These are phyloP conservation scores for Thamnidium elegans DNA, from an alignment of 192 early-diverging fungal genomes.

Conservation along the genomic window DNA sequence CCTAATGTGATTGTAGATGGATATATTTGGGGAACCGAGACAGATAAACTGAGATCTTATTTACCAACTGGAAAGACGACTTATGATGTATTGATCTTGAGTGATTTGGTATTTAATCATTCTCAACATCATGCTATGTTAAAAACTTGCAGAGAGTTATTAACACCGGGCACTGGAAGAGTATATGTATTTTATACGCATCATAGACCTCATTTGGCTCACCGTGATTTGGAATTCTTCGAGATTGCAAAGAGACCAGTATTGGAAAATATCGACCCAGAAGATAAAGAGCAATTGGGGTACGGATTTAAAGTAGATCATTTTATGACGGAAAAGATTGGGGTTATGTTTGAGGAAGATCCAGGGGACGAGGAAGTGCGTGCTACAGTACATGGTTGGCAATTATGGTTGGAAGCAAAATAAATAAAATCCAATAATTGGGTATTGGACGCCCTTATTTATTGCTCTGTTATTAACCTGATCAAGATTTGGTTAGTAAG, in stretches of 20 bases:
- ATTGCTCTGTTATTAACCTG: neutral
- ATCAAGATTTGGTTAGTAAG: neutral
- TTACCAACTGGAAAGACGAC: slow-evolving; percentile 26
- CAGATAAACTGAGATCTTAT: slow-evolving; percentile 32
- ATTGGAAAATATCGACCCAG: slow-evolving; percentile 35
- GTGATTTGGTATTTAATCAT: slow-evolving; percentile 88
- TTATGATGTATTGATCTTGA: slow-evolving; percentile 82
- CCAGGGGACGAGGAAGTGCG: slow-evolving; percentile 73
- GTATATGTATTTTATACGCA: slow-evolving; percentile 82
- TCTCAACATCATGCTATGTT: slow-evolving; percentile 79
- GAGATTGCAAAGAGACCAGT: slow-evolving; percentile 53
- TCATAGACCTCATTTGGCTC: slow-evolving; percentile 76
- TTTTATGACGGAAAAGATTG: slow-evolving; percentile 64
- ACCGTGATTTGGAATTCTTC: slow-evolving; percentile 83
- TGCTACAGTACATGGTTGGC: slow-evolving; percentile 78
- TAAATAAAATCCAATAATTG: neutral
- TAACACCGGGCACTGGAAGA: slow-evolving; percentile 57
- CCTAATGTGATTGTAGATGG: slow-evolving; percentile 33
- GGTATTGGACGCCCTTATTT: neutral
- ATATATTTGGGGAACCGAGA: slow-evolving; percentile 70
- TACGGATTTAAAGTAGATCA: slow-evolving; percentile 68
- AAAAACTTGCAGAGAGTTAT: slow-evolving; percentile 57
- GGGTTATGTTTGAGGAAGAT: slow-evolving; percentile 88
- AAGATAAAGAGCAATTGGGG: slow-evolving; percentile 48
- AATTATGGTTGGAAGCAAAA: slow-evolving; percentile 42